Evolutionary conservation across 805 yeast genomes (phyloP), one percentile per base, ranked within the genome.

Genomic region (Limtongia smithiae): DNA sequence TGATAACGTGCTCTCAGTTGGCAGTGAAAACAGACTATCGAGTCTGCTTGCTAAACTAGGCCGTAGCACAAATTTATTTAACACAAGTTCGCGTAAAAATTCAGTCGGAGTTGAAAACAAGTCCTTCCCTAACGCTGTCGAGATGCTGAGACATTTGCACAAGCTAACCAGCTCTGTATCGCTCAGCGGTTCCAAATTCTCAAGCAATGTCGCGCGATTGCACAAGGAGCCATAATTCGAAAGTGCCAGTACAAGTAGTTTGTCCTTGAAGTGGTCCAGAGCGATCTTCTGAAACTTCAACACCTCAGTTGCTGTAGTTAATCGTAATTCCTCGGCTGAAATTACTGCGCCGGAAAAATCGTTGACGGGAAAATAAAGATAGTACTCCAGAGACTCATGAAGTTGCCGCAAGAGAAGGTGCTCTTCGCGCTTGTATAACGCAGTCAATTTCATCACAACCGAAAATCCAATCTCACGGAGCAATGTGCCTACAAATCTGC

Each of bases 341-440:
- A 63, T 45, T 5, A 58, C 37, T 14, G 55, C 60, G 7, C 76
- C 76, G 0, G 71, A 57, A 36, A 68, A 64, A 38, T 74, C 79
- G 51, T 74, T 68, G 15, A 76, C 58, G 3, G 78, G 78, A 52
- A 67, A 73, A 35, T 64, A 49, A 3, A 68, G 33, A 33, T 61
- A 67, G 38, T 65, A 62, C 8, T 56, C 52, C 4, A 69, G 46
- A 1, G 60, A 35, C 1, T 32, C 44, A 15, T 31, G 34, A 6
- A 41, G 28, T 24, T 50, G 44, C n/a, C 51, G 27, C 11, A 51
- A 5, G n/a, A 27, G 20, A 11, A 25, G 6, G 30, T 37, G 37
- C 30, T 40, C 41, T 43, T 22, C 51, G 34, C 41, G 25, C n/a
- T 34, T 36, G 35, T 42, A 56, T 33, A 18, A 17, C 17, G 35